Conservation (phyloP, 805 yeast species). For the Naumovozyma dairenensis region DNA sequence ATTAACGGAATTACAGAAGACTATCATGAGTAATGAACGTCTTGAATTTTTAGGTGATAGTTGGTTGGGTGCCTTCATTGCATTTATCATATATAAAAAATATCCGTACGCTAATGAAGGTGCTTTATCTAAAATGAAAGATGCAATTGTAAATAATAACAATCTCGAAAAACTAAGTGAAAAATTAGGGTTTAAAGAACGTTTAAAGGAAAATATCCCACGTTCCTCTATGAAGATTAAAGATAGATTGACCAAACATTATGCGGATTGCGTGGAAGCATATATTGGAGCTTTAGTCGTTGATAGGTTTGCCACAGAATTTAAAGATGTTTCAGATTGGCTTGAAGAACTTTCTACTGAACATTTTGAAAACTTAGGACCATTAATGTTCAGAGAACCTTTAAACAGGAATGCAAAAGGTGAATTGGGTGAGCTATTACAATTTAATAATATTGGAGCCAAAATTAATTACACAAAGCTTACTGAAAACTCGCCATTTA, state of each 20-base stretch:
- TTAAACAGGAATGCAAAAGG: slow-evolving; percentile 59
- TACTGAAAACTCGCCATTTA: slow-evolving; percentile 33
- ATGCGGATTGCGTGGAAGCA: slow-evolving; percentile 85
- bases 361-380: slow-evolving; percentile 7
- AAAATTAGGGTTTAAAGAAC: slow-evolving; percentile 51
- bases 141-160: slow-evolving; percentile 57
- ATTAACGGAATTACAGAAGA: slow-evolving; percentile 10
- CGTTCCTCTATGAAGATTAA: slow-evolving; percentile 38
- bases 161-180: slow-evolving; percentile 56
- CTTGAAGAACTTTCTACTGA: slow-evolving; percentile 34
- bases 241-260: slow-evolving; percentile 39
- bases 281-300: slow-evolving; percentile 68
- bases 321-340: slow-evolving; percentile 43
- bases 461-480: slow-evolving; percentile 15
- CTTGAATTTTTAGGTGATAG: slow-evolving; percentile 84
- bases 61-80: slow-evolving; percentile 53
- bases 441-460: slow-evolving; percentile 25
- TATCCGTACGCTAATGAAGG: slow-evolving; percentile 72
- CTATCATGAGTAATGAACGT: slow-evolving; percentile 47
- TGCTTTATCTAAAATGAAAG: slow-evolving; percentile 53
- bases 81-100: slow-evolving; percentile 49
- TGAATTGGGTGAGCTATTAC: slow-evolving; percentile 54
- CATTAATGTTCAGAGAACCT: slow-evolving; percentile 13
- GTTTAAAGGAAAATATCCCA: slow-evolving; percentile 40
- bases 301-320: slow-evolving; percentile 37